Conservation (phyloP, 176 grass and related monocot genomes). For the Lolium rigidum region DNA sequence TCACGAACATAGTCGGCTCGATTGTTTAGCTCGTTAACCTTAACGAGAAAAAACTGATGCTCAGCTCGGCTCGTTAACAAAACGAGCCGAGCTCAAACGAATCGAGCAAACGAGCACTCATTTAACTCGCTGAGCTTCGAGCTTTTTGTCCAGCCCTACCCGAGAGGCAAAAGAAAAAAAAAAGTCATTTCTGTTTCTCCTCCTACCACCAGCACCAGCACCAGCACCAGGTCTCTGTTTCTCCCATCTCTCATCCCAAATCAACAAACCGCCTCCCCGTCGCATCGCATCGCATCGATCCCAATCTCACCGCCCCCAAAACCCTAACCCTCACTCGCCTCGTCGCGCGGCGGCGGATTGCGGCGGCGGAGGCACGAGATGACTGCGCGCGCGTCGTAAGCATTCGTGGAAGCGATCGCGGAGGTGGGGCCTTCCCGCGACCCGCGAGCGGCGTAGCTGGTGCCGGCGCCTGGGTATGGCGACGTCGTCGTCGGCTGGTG, state of each 20-base stretch:
- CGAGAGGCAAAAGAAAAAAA: neutral
- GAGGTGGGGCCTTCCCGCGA: slow-evolving; percentile 12
- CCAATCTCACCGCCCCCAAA: slow-evolving; percentile 31
- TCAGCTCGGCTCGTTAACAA: no score
- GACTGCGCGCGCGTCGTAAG: neutral
- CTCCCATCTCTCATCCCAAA: slow-evolving; percentile 34
- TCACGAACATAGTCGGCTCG: no score
- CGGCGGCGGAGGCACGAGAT: slow-evolving; percentile 12
- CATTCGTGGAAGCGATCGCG: slow-evolving; percentile 19
- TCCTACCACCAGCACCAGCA: slow-evolving; percentile 18
- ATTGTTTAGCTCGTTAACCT: no score
- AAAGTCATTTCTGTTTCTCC: slow-evolving; percentile 22
- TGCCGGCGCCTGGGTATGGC: slow-evolving; percentile 56
- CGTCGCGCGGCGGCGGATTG: neutral
- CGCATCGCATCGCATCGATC: slow-evolving; percentile 17
- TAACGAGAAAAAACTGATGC: no score
- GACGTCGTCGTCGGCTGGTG: slow-evolving; percentile 50
- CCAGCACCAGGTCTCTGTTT: slow-evolving; percentile 16
- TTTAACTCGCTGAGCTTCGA: no score
- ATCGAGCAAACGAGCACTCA: no score
- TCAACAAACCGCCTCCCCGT: slow-evolving; percentile 29
- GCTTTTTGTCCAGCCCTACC: no score
- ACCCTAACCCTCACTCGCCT: slow-evolving; percentile 28
- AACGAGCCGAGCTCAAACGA: no score
- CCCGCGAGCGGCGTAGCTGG: slow-evolving; percentile 30